Conservation (phyloP, 2,329 filamentous ascomycete genomes). For the Nemania bipapillata region DNA sequence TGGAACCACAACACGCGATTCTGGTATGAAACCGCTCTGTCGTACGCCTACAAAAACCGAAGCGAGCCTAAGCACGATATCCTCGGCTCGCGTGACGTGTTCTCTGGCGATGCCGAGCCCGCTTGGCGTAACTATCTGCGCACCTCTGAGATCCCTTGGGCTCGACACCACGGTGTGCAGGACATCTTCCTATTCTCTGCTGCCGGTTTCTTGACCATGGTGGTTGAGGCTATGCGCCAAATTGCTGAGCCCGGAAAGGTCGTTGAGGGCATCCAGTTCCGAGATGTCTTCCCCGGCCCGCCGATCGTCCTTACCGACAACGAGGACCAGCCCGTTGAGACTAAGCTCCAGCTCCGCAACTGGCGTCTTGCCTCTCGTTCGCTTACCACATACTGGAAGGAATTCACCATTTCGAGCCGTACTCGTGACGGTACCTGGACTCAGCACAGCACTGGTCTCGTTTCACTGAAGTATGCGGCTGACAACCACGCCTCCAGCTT, state of each 20-base stretch:
- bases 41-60: constrained; percentile 51
- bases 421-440: constrained; percentile 46
- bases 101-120: constrained; percentile 49
- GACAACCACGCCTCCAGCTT: constrained; percentile 43
- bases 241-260: constrained; percentile 43
- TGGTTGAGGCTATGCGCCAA: constrained; percentile 52
- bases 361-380: constrained; percentile 47
- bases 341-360: constrained; percentile 47
- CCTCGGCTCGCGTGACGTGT: constrained; percentile 51
- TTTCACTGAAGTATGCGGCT: constrained; percentile 45
- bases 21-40: constrained; percentile 55
- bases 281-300: constrained; percentile 48
- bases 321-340: constrained; percentile 45
- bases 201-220: constrained; percentile 54
- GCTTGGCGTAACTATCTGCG: constrained; percentile 54
- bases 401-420: constrained; percentile 46
- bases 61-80: constrained; percentile 54
- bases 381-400: constrained; percentile 48
- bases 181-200: constrained; percentile 62
- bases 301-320: constrained; percentile 45
- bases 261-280: constrained; percentile 48
- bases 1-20: constrained; percentile 59
- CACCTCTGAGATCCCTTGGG: constrained; percentile 56
- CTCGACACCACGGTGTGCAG: constrained; percentile 62
- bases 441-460: constrained; percentile 47